Percentiles rank a stretch among this genome's conserved stretches.
These are phyloP conservation scores for carrot (Daucus carota) DNA, from an alignment of 129 eudicot species.

Conservation along the genomic window DNA sequence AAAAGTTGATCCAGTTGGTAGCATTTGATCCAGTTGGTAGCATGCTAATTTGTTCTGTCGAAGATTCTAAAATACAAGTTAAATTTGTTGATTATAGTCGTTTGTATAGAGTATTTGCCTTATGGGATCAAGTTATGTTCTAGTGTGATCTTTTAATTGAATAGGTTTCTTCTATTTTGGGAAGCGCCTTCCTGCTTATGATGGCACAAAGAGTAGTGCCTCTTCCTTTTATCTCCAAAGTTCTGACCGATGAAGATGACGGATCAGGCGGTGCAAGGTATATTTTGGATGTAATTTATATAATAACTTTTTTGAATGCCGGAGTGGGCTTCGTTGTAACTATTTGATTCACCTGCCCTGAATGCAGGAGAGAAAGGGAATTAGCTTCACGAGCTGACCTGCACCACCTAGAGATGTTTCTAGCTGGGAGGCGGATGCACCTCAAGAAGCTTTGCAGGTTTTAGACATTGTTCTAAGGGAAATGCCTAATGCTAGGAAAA, in stretches of 20 bases:
- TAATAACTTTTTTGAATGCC: neutral
- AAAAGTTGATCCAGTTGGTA: neutral
- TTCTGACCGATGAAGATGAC: constrained; percentile 77
- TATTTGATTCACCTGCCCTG: constrained; percentile 6
- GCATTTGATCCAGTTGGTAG: too few species aligned
- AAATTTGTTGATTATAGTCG: neutral
- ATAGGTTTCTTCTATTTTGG: constrained; percentile 51
- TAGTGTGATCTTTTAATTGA: neutral
- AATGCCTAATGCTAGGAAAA: constrained; percentile 66
- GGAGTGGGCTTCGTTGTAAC: neutral
- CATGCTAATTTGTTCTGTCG: neutral
- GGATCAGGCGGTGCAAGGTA: constrained; percentile 70
- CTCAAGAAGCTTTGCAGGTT: constrained; percentile 94
- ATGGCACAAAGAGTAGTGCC: constrained; percentile 93
- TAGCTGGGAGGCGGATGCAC: constrained; percentile 92
- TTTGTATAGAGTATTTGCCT: neutral
- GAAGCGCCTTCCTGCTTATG: constrained; percentile 86
- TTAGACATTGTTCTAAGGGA: constrained; percentile 91
- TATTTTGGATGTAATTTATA: neutral
- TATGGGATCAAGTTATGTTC: neutral
- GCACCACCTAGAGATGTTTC: constrained; percentile 76
- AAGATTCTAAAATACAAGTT: neutral
- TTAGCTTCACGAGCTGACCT: constrained; percentile 85
- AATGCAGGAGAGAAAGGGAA: constrained; percentile 72
- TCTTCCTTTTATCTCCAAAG: constrained; percentile 69